Evolutionary conservation across 805 yeast genomes (phyloP), one percentile per base, ranked within the genome.

Genomic region (Saccharomycopsis amapae): DNA sequence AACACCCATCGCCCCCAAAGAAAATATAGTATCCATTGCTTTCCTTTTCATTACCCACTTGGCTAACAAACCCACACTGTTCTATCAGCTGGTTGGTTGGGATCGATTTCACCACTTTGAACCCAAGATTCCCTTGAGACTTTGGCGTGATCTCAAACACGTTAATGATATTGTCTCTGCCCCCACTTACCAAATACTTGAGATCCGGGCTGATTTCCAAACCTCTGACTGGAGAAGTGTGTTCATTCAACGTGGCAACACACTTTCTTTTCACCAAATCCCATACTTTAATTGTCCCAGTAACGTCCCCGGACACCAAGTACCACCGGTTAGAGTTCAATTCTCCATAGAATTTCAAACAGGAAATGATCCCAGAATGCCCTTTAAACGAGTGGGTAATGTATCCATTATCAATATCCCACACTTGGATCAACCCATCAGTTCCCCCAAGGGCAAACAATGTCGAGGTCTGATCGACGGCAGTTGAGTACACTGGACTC

Each of bases 371-470:
- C 1, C 59, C 50, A 18, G 96, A 95, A 61, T 93, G 99, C 1
- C 98, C 97, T 61, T 85, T 83, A 47, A 93, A 72, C 12, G 86
- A 79, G 63, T 93, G 98, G 0, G 98, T 93, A 2, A 83, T 76
- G 53, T 74, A 86, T 1, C 93, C 89, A 30, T 88, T 88, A 53
- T 79, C 89, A 31, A 93, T 73, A 62, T 93, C 99, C 82, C 95
- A 88, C 1, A 93, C 94, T 38, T 85, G 79, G 15, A 89, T 83
- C 35, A 79, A 75, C 40, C 98, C 97, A 62, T 93, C 98, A 1
- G 97, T 84, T 39, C 95, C 88, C 33, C 99, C 99, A 58, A 93
- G 80, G 17, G 96, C 95, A 57, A 89, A 76, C 31, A 93, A 68
- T 2, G 95, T 79, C 2, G 95, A 81, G 0, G 97, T 86, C 2